Evolutionary conservation across 2,329 filamentous ascomycete species (phyloP), one percentile per base, ranked within the genome.

Genomic region (Cladophialophora carrionii): DNA sequence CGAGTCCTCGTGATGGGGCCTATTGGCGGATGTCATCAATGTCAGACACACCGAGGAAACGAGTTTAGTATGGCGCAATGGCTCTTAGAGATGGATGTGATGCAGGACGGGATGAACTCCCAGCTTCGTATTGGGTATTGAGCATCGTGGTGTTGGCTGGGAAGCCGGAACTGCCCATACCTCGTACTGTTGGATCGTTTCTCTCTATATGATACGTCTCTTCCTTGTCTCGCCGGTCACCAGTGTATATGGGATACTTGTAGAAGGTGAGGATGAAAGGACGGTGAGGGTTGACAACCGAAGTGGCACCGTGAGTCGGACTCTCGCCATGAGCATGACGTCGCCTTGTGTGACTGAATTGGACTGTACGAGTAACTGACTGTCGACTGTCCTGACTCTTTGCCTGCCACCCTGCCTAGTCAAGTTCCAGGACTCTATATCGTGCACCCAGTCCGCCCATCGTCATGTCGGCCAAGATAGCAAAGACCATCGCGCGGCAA

Each of bases 401-500:
- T 2, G 9, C 4, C 37, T 20, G 37, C 37, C 17, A n/a, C n/a
- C n/a, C 14, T 14, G 37, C 17, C 9, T 51, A 20, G 48, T 26
- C 48, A 51, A 10, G 7, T 51, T 51, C 17, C 8, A 24, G 9
- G 22, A 14, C 48, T 29, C 17, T 20, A 51, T 29, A 22, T 14
- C 22, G 48, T 26, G 10, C 20, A 26, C 24, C 14, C 22, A 12
- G 12, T 9, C 24, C 4, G 20, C 48, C 48, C 32, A n/a, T 59
- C 49, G 62, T 26, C 34, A 81, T 81, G 78, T 75, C 75, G 32
- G 71, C 81, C 60, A 87, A 87, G 72, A 89, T 90, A 63, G 86
- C 89, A 67, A 90, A 90, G 78, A 89, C 88, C 52, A 87, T 90
- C 72, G 85, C 86, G 67, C 84, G 88, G 62, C 88, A 97, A 77